phyloP scores from a whole-genome alignment of 148 eudicot genomes.

The Chenopodium formosanum region DNA sequence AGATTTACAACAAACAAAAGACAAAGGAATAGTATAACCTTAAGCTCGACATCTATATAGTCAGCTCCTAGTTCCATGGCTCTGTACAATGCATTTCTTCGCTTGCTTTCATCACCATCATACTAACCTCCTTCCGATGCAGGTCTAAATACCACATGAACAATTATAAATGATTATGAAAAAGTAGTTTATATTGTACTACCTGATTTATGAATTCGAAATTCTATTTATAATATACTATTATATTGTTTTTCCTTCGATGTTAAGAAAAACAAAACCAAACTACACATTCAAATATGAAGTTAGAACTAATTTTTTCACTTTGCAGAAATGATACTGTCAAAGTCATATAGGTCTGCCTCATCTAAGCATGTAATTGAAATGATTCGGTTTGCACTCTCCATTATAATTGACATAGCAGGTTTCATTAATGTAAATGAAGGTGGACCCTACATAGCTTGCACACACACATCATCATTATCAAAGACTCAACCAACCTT shows the following conservation, averaged over 20 bases:
- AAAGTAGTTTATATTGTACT: neutral
- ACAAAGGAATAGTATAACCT: constrained; percentile 37
- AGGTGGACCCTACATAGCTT: no score
- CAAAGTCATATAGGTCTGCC: neutral
- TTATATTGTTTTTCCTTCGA: neutral
- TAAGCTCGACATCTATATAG: constrained; percentile 67
- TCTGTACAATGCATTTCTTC: constrained; percentile 37
- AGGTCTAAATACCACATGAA: constrained; percentile 38
- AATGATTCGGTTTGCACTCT: no score
- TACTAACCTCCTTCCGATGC: constrained; percentile 58
- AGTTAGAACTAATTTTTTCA: neutral
- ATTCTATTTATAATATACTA: neutral
- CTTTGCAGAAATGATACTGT: neutral
- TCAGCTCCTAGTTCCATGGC: constrained; percentile 69
- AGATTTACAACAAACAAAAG: neutral
- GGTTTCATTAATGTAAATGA: no score
- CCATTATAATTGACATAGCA: no score
- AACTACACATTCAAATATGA: neutral
- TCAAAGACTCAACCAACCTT: neutral
- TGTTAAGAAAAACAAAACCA: neutral
- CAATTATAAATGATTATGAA: neutral
- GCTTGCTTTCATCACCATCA: constrained; percentile 54
- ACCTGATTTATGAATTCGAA: no score
- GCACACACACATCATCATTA: no score
- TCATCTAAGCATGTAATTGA: no score